Base-by-base conservation (phyloP, 1,284 basidiomycete genomes). In the Wolfiporia cocos region DNA sequence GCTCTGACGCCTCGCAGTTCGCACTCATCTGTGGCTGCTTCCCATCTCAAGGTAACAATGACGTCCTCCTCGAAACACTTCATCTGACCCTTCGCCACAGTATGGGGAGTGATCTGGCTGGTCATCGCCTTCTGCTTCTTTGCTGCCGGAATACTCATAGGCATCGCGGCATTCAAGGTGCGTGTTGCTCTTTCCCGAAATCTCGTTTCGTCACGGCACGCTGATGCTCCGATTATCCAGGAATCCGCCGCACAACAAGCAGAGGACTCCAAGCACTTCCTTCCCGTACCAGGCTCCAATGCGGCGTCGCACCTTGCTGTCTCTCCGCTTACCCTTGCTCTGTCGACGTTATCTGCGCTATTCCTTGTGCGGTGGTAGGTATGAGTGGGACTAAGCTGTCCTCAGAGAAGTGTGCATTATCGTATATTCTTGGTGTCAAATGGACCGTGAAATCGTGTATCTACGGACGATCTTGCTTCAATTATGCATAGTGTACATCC, bases 71-170 rank as follows among this genome's bases (percentile, higher is more conserved):
- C n/a, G n/a, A n/a, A n/a, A n/a, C n/a, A n/a, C n/a, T n/a, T n/a
- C n/a, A n/a, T n/a, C n/a, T n/a, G n/a, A n/a, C n/a, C n/a, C n/a
- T n/a, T n/a, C n/a, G n/a, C n/a, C 11, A 7, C 15, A 87, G 86
- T 85, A 0, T 89, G 86, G 90, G 91, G 92, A 39, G 79, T 92
- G 42, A 73, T 97, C 46, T 98, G 94, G 94, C 76, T 95, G 24
- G 61, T 97, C 49, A 68, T 83, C 34, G 86, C 92, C 0, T 73
- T 88, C 44, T 57, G 75, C 12, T 97, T 92, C 69, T 95, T 98
- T 57, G 85, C 73, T 1, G 69, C 74, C 0, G 92, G 90, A 1
- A 70, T 97, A 44, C 65, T 97, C 21, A 81, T 94, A 20, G 92
- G 92, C 3, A 64, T 94, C 10, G 81, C 76, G n/a, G 81, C 76